phyloP scores from a whole-genome alignment of 192 early-diverging fungal species.

The Rhizophagus clarus region DNA sequence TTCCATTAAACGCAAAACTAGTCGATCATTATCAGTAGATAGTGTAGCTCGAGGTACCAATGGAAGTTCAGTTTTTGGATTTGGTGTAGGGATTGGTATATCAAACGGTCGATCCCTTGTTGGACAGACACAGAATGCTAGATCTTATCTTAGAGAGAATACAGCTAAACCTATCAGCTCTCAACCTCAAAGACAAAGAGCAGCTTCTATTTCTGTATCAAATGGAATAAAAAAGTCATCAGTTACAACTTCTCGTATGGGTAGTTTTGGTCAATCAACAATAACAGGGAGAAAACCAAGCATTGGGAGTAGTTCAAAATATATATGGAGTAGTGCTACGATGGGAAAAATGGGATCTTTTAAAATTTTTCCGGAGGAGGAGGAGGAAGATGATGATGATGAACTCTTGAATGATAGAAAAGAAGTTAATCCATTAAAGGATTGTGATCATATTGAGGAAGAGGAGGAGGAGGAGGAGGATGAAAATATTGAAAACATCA shows the following conservation, averaged over 20 bases:
- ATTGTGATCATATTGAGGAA: constrained; percentile 16
- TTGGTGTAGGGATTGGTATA: constrained; percentile 9
- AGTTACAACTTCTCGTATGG: background rate
- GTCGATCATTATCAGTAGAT: constrained; percentile 23
- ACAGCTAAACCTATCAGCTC: background rate
- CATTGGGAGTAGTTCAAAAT: background rate
- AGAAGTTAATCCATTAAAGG: background rate
- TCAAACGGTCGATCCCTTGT: background rate
- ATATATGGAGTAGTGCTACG: constrained; percentile 9
- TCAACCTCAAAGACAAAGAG: background rate
- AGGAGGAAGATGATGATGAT: background rate
- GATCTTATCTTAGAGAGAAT: background rate
- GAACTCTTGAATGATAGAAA: background rate
- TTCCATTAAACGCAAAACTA: constrained; percentile 19
- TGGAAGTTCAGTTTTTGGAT: background rate
- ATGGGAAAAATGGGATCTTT: constrained; percentile 27
- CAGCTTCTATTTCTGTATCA: background rate
- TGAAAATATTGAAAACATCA: background rate
- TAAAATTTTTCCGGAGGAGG: constrained; percentile 3
- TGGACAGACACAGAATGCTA: constrained; percentile 7
- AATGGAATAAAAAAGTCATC: constrained; percentile 10
- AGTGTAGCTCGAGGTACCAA: constrained; percentile 1
- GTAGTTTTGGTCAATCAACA: background rate
- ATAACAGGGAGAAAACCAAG: background rate
- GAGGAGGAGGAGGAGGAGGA: background rate